Percentiles rank a stretch among this genome's conserved stretches.
Evolutionary conservation across 2,329 filamentous ascomycete species (phyloP).

Genomic region (Ilyonectria sp.): DNA sequence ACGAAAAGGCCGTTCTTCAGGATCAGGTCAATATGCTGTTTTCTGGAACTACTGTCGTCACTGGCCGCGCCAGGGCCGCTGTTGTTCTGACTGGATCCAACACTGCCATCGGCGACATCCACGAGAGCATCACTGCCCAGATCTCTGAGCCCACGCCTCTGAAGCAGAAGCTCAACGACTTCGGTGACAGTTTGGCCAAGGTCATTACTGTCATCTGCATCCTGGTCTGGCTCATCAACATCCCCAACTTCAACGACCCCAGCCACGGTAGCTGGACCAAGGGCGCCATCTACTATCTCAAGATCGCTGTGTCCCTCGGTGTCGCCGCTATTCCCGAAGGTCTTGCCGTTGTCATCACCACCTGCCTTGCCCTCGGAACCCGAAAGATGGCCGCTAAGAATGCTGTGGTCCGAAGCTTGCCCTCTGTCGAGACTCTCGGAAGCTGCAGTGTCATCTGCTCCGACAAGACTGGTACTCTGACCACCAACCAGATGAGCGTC

Average conservation of each 20-base stretch:
- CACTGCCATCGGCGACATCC: conserved; percentile 98
- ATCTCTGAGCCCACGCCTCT: conserved; percentile 97
- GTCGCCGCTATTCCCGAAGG: conserved; percentile 98
- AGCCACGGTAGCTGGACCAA: conserved; percentile 95
- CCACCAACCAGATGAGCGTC: conserved; percentile 99
- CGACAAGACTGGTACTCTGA: conserved; percentile 98
- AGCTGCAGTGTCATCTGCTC: conserved; percentile 99
- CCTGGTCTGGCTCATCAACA: conserved; percentile 98
- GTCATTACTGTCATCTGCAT: conserved; percentile 98
- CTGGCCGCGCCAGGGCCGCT: conserved; percentile 90
- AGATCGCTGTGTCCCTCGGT: conserved; percentile 98
- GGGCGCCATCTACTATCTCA: conserved; percentile 99
- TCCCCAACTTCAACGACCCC: conserved; percentile 95
- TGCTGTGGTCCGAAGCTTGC: conserved; percentile 94
- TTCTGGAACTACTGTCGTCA: conserved; percentile 97
- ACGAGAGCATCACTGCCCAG: conserved; percentile 97
- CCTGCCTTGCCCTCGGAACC: conserved; percentile 94
- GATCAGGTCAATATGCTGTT: conserved; percentile 99
- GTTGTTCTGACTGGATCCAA: conserved; percentile 91
- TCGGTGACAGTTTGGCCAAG: conserved; percentile 95
- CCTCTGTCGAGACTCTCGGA: conserved; percentile 96
- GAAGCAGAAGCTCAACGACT: conserved; percentile 99
- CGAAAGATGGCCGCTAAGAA: conserved; percentile 99
- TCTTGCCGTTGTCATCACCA: conserved; percentile 98
- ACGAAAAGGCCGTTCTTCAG: conserved; percentile 92